Base-by-base conservation (phyloP, 2,329 filamentous ascomycete species). In the Nannizzia gypsea region DNA sequence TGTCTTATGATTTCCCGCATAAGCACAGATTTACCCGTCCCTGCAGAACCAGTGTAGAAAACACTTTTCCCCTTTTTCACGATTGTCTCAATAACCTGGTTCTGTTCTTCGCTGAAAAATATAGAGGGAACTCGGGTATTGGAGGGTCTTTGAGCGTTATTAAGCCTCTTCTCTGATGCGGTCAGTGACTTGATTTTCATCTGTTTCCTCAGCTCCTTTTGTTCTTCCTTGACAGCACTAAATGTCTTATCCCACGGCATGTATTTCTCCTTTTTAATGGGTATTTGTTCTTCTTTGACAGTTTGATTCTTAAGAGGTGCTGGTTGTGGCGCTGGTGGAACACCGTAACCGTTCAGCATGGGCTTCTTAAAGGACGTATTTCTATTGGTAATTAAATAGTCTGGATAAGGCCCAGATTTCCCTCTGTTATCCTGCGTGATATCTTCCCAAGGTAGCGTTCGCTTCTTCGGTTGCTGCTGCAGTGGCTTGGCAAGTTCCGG, bases 21-120 rank as follows among this genome's bases (percentile, higher is more conserved):
- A 60, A 99, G 76, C 3, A 99, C 92, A 1, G 93, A 99, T 78
- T 99, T 99, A 72, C 93, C 93, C 3, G 93, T 96, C 79, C 84
- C 90, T 61, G 93, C 93, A 61, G 93, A 95, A 66, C 93, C 93
- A 0, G 93, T 99, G 72, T 99, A 99, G 77, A 99, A 99, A 1
- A 96, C 91, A 67, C 92, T 97, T 71, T 90, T 87, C 61, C 82
- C 82, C 64, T 88, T 77, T 22, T 93, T 82, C 6, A 90, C 81
- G 8, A 99, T 92, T 20, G 96, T 78, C 52, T 90, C 84, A 60
- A 95, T 78, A 9, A 99, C 90, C 61, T 88, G 84, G 62, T 83
- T 81, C 73, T 99, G 93, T 70, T 99, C 93, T 11, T 87, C 82
- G 70, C 89, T 96, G 38, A 99, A 78, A 60, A 86, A 85, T 8